These are phyloP conservation scores for Drosera capensis DNA, from an alignment of 148 eudicot species.

Conservation along the genomic window DNA sequence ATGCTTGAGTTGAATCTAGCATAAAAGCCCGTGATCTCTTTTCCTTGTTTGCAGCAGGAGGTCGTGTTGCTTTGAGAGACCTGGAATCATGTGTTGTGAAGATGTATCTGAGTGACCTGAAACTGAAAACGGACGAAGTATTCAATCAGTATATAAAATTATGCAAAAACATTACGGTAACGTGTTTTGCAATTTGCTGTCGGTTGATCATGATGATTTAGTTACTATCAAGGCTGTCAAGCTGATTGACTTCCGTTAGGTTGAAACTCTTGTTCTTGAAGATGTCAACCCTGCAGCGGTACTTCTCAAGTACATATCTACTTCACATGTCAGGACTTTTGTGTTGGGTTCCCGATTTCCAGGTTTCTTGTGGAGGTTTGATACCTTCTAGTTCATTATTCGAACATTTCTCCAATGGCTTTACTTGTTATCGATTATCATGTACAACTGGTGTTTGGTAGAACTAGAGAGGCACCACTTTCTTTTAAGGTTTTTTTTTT, in stretches of 20 bases:
- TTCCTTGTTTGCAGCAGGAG: constrained; percentile 35
- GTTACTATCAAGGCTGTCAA: no score
- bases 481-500: background rate
- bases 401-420: background rate
- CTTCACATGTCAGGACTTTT: constrained; percentile 33
- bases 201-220: background rate
- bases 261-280: constrained; percentile 60
- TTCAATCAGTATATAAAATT: constrained; percentile 38
- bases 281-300: constrained; percentile 42
- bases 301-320: constrained; percentile 31
- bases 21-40: background rate
- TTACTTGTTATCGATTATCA: background rate
- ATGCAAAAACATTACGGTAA: constrained; percentile 31
- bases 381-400: constrained; percentile 1
- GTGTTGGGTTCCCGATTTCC: constrained; percentile 61
- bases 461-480: background rate
- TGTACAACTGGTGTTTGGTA: background rate
- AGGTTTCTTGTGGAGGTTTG: constrained; percentile 39
- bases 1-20: no score
- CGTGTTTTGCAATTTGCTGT: background rate
- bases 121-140: constrained; percentile 24
- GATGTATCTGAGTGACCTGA: constrained; percentile 37
- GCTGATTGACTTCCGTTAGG: constrained; percentile 10
- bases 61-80: constrained; percentile 34
- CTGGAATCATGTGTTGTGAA: constrained; percentile 37